Evolutionary conservation across 2,329 filamentous ascomycete genomes (phyloP).

Genomic region (Neopestalotiopsis sp.): DNA sequence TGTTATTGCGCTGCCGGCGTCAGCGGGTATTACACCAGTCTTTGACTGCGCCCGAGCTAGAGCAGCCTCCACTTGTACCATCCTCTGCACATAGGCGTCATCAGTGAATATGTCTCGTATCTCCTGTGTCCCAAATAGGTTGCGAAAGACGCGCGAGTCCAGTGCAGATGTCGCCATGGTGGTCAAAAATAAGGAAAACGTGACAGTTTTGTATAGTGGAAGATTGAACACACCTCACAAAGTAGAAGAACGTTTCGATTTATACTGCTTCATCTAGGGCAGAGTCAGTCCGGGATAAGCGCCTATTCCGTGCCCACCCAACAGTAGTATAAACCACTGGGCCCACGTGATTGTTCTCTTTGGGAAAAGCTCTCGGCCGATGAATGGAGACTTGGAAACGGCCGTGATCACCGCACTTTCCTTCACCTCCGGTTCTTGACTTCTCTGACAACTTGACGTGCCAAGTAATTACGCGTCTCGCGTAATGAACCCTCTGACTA

Average conservation of each 20-base stretch:
- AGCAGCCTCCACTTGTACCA: conserved; percentile 57
- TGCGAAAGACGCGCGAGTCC: conserved; percentile 56
- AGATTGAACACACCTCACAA: background rate
- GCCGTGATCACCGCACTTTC: background rate
- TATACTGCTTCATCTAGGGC: background rate
- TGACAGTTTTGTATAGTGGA: background rate
- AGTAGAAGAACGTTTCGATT: background rate
- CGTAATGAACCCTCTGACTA: background rate
- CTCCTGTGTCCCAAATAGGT: conserved; percentile 57
- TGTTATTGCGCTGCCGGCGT: conserved; percentile 42
- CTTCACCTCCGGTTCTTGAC: background rate
- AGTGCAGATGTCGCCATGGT: conserved; percentile 2
- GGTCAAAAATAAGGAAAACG: background rate
- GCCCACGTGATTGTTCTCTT: background rate
- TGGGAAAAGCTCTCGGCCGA: background rate
- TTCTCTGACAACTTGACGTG: background rate
- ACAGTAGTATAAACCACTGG: background rate
- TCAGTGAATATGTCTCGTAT: conserved; percentile 57
- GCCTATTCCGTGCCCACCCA: conserved; percentile 6
- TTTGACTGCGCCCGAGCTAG: conserved; percentile 56
- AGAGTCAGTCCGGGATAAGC: conserved; percentile 15
- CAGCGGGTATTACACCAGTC: conserved; percentile 50
- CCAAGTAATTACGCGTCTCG: background rate
- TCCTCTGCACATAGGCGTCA: conserved; percentile 40
- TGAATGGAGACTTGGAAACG: background rate